Evolutionary conservation across 495 filamentous ascomycete genomes (phyloP).

Genomic region (Viridothelium virens): DNA sequence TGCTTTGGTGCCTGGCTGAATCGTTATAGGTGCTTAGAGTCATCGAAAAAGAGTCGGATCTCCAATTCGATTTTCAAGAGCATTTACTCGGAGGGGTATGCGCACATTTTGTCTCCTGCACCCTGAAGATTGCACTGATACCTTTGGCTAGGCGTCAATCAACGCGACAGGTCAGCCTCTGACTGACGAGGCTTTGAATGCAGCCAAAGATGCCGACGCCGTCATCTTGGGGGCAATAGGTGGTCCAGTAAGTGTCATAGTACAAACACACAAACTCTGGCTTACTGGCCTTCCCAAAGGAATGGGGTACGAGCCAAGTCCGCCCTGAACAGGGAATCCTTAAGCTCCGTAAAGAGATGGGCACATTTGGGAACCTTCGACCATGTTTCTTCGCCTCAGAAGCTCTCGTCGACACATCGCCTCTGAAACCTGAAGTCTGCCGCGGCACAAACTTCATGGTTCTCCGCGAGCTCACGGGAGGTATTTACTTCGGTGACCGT

Average conservation of each 20-base stretch:
- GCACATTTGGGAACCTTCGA: constrained; percentile 92
- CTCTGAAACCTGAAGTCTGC: constrained; percentile 80
- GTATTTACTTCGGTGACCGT: constrained; percentile 94
- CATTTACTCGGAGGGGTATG: constrained; percentile 90
- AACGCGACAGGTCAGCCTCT: constrained; percentile 69
- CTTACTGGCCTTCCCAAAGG: constrained; percentile 30
- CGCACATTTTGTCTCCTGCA: not conserved
- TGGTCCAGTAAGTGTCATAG: constrained; percentile 57
- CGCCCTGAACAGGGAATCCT: constrained; percentile 95
- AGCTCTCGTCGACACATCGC: constrained; percentile 76
- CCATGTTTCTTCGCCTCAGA: constrained; percentile 96
- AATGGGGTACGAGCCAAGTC: constrained; percentile 90
- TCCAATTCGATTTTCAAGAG: constrained; percentile 84
- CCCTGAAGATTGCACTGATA: not conserved
- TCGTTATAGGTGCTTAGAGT: constrained; percentile 58
- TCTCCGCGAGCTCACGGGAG: constrained; percentile 87
- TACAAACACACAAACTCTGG: not conserved
- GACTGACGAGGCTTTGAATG: constrained; percentile 74
- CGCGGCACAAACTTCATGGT: constrained; percentile 88
- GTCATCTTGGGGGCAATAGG: constrained; percentile 92
- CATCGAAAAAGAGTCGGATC: constrained; percentile 59
- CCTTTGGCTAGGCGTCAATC: constrained; percentile 63
- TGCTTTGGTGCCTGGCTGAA: not conserved
- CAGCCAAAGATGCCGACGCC: constrained; percentile 84
- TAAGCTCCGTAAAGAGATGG: constrained; percentile 85